Conservation (phyloP, 495 filamentous ascomycete species). For the Penicillium egyptiacum region DNA sequence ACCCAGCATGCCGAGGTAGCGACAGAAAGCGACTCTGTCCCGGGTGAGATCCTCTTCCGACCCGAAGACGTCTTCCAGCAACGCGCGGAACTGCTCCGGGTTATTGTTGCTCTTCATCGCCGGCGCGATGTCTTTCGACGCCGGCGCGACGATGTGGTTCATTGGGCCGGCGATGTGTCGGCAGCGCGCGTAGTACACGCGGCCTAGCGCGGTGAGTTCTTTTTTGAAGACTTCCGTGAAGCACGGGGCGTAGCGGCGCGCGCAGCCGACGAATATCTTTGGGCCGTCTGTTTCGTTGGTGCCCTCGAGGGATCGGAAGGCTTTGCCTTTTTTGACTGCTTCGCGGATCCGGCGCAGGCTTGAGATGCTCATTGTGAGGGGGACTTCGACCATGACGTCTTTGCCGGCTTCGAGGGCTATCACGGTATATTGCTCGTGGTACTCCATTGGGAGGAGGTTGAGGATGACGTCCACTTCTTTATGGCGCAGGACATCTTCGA, state of each 20-base stretch:
- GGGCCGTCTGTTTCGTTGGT: conserved; percentile 16
- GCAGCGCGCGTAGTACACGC: conserved; percentile 53
- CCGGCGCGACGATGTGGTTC: not conserved
- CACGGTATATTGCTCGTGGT: conserved; percentile 50
- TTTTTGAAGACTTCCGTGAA: conserved; percentile 49
- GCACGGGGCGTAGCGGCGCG: conserved; percentile 53
- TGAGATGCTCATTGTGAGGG: conserved; percentile 45
- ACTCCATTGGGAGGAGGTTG: conserved; percentile 51
- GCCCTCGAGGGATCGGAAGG: not conserved
- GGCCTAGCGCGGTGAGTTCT: conserved; percentile 44
- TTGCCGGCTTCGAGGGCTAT: conserved; percentile 52
- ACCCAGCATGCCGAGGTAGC: conserved; percentile 48
- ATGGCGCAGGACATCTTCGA: conserved; percentile 19
- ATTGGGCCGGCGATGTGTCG: conserved; percentile 54
- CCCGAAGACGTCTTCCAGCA: conserved; percentile 35
- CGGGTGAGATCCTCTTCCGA: conserved; percentile 31
- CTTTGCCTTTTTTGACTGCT: conserved; percentile 30
- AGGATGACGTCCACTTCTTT: conserved; percentile 50
- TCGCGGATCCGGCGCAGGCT: conserved; percentile 43
- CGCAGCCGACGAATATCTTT: conserved; percentile 55
- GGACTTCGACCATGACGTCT: conserved; percentile 56
- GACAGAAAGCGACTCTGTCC: conserved; percentile 38
- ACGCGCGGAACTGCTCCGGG: conserved; percentile 13
- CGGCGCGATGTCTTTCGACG: not conserved
- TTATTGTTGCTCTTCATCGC: conserved; percentile 4